Base-by-base conservation (phyloP, 2,329 filamentous ascomycete genomes). In the Fusarium piperis region DNA sequence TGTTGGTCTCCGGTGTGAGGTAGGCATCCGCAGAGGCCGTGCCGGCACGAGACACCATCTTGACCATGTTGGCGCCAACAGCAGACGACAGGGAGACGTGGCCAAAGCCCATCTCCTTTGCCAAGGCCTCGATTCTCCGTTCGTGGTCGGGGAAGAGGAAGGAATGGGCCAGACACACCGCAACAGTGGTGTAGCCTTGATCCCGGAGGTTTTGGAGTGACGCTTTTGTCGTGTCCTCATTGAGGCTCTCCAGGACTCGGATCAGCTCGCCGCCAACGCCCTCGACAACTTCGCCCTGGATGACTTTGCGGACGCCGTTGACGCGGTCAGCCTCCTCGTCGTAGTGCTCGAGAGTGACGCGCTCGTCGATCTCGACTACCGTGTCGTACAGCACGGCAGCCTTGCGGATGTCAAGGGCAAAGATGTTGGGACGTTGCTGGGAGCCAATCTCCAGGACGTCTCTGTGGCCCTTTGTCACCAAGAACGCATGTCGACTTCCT, bases 381-480 rank as follows among this genome's bases (percentile, higher is more conserved):
- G 82, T 85, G 72, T 91, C 88, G 76, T 93, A 93, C 7, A 94
- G 83, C 9, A 92, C 88, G 58, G 91, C 89, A 1, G 91, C 90
- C 71, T 91, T 90, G 62, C 86, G 83, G 63, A 93, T 92, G 12
- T 89, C 89, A 23, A 94, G 82, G 73, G 92, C 91, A 70, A 94
- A 94, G 61, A 94, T 92, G 67, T 90, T 87, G 2, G 92, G 92
- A 16, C 92, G 86, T 6, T 89, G 89, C 80, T 94, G 92, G 73
- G 93, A 93, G 2, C 92, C 91, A 76, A 94, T 94, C 56, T 87
- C 85, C 7, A 93, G 81, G 72, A 91, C 90, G 75, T 94, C 91
- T 69, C 89, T 89, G 83, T 93, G 93, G 0, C 92, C 92, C 67
- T 88, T 90, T 4, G 91, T 93, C 6, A 92, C 90, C 7, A 94